phyloP scores from a whole-genome alignment of 805 yeast species.

The Candida berthetii region DNA sequence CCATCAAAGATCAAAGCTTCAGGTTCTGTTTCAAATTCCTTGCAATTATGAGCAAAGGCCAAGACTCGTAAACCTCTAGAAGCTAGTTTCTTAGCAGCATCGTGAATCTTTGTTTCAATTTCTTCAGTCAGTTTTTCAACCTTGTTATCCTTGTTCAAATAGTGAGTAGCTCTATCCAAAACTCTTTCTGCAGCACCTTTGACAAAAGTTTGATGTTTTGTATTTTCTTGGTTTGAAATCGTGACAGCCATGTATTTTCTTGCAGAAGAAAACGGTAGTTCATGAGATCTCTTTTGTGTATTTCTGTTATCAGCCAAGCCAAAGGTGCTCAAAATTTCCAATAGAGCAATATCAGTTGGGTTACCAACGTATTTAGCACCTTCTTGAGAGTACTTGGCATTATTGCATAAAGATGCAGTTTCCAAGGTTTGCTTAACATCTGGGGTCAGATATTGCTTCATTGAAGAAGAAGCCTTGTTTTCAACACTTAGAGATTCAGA shows the following conservation, averaged over 20 bases:
- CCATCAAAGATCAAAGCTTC: conserved; percentile 73
- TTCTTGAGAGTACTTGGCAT: conserved; percentile 63
- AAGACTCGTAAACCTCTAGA: conserved; percentile 80
- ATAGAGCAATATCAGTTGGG: conserved; percentile 90
- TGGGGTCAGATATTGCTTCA: conserved; percentile 37
- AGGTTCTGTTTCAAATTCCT: conserved; percentile 38
- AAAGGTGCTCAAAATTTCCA: conserved; percentile 68
- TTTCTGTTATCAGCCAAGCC: conserved; percentile 67
- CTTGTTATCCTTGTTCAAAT: conserved; percentile 53
- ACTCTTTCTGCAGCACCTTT: conserved; percentile 91
- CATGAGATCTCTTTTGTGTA: conserved; percentile 53
- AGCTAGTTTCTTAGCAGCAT: conserved; percentile 63
- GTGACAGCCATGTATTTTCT: conserved; percentile 91
- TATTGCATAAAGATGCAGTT: conserved; percentile 70
- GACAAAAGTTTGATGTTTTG: conserved; percentile 54
- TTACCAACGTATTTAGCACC: conserved; percentile 76
- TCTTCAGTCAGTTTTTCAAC: conserved; percentile 50
- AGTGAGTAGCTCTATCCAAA: conserved; percentile 52
- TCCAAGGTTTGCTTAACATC: conserved; percentile 54
- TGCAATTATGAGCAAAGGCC: conserved; percentile 60
- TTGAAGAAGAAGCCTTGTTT: conserved; percentile 32
- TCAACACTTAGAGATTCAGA: conserved; percentile 37
- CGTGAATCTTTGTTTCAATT: conserved; percentile 38
- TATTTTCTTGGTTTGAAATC: conserved; percentile 50
- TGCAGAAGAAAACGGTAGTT: conserved; percentile 77